Base-by-base conservation (phyloP, 2,329 filamentous ascomycete genomes). In the Mycosphaerelloides madeirae region DNA sequence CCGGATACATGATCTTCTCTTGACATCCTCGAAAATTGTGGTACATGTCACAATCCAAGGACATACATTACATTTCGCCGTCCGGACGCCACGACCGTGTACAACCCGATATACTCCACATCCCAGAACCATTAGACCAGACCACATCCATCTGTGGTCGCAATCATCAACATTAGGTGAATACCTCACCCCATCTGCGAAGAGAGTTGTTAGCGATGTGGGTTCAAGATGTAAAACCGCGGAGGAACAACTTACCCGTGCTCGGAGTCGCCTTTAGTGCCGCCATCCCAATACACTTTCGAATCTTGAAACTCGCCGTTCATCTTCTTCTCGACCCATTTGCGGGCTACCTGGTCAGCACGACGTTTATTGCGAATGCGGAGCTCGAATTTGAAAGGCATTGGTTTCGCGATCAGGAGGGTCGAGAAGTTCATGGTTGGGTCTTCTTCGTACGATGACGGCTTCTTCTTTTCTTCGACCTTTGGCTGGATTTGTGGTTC, bases 401-500 rank as follows among this genome's bases (percentile, higher is more conserved):
- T 52, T 1, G 70, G 70, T 46, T 73, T 72, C 1, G 70, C 69
- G 35, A 72, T 73, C 25, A 73, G 62, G 9, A 73, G 54, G 11
- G 65, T 69, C 11, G 67, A 65, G 53, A 65, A 72, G 49, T 70
- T 61, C 29, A 72, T 65, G 1, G 70, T 72, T 1, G 69, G 68
- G 38, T 72, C 69, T 3, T 37, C 31, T n/a, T 46, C 47, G 13
- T 43, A 43, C 13, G 38, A 29, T 18, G 14, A 22, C 9, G 18
- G 18, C 5, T 20, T 19, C 7, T 40, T 14, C n/a, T 18, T 35
- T 38, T 29, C 14, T 6, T 13, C 28, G 15, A 18, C 16, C 15
- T 6, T 35, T n/a, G n/a, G n/a, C 8, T 35, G 6, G 13, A 5
- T 16, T 14, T 32, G 13, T 15, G 31, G 16, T n/a, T 16, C 38